These are phyloP conservation scores for Fusarium sp. DNA, from an alignment of 2,329 filamentous ascomycete genomes.

Conservation along the genomic window DNA sequence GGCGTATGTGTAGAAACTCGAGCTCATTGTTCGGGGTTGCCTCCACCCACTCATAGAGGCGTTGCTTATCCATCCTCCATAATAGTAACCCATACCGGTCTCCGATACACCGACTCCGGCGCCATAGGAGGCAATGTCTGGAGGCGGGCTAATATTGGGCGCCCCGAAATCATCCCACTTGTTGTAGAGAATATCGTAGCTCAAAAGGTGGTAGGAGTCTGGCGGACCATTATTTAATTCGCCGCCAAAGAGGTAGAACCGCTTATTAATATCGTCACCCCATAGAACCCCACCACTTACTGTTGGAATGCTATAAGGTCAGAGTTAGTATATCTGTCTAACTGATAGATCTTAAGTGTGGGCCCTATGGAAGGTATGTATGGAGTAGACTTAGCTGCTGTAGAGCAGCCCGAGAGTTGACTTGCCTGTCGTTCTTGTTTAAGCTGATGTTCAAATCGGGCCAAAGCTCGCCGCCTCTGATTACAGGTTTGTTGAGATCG, in stretches of 20 bases:
- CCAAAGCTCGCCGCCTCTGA: neutral
- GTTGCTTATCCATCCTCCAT: conserved; percentile 3
- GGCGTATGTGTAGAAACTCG: neutral
- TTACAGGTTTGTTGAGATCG: neutral
- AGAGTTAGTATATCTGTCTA: neutral
- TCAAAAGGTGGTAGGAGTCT: neutral
- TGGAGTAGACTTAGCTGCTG: too few species aligned
- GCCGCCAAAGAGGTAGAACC: conserved; percentile 2
- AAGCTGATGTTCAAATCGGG: neutral
- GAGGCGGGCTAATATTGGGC: neutral
- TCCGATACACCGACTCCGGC: neutral
- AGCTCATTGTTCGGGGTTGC: neutral
- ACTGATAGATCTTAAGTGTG: too few species aligned
- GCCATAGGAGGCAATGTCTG: neutral
- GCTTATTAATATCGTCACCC: conserved; percentile 1
- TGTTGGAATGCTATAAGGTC: neutral
- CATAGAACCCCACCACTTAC: neutral
- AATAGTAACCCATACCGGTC: neutral
- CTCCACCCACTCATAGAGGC: conserved; percentile 1
- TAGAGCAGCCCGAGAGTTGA: too few species aligned
- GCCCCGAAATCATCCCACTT: conserved; percentile 4
- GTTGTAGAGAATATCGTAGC: conserved; percentile 4
- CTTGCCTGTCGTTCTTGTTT: neutral
- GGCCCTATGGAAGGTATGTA: too few species aligned
- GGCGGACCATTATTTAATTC: neutral